Evolutionary conservation across 768 basidiomycete genomes (phyloP).

Genomic region (Calocybe indica): DNA sequence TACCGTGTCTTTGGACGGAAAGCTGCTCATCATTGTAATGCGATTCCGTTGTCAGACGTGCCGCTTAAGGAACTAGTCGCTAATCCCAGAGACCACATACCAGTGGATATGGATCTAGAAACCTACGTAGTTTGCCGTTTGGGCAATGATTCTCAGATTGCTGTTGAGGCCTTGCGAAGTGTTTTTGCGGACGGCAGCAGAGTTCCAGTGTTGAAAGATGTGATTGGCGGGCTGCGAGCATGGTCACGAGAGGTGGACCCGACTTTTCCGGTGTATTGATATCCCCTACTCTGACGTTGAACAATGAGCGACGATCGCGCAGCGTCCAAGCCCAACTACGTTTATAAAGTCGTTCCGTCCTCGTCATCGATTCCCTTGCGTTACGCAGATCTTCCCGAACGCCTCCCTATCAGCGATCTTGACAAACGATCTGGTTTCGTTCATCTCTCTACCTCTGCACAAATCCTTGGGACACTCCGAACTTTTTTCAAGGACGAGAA

Average conservation of each 20-base stretch:
- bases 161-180: conserved; percentile 57
- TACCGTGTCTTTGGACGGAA: not conserved
- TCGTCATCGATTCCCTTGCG: conserved; percentile 24
- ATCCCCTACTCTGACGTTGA: not conserved
- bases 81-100: conserved; percentile 45
- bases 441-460: conserved; percentile 49
- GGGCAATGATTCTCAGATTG: conserved; percentile 92
- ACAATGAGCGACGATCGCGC: too few species aligned
- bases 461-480: conserved; percentile 39
- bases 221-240: conserved; percentile 76
- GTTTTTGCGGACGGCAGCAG: conserved; percentile 13
- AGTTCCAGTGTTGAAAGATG: conserved; percentile 45
- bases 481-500: conserved; percentile 38
- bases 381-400: conserved; percentile 32
- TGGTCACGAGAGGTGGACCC: conserved; percentile 76
- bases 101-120: conserved; percentile 16
- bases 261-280: conserved; percentile 75
- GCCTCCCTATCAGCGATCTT: conserved; percentile 43
- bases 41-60: conserved; percentile 44
- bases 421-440: conserved; percentile 44
- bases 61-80: conserved; percentile 62
- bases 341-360: conserved; percentile 56
- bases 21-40: not conserved
- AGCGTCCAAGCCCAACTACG: conserved; percentile 33
- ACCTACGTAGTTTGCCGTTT: conserved; percentile 74